phyloP scores from a whole-genome alignment of 495 filamentous ascomycete species.

The Podospora appendiculata region DNA sequence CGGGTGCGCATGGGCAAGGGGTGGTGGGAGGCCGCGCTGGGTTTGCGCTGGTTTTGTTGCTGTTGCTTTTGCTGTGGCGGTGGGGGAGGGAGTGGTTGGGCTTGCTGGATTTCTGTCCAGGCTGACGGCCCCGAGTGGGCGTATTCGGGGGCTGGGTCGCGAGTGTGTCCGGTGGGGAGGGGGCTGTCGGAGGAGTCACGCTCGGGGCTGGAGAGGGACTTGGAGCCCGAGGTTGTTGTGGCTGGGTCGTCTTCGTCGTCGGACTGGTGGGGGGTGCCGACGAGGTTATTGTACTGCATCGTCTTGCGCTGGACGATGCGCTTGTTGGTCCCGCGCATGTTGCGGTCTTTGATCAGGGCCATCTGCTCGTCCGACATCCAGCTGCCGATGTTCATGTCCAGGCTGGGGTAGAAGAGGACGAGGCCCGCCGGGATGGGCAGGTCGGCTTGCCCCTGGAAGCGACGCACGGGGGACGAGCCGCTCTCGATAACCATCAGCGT shows the following conservation, averaged over 20 bases:
- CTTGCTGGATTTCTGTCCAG: constrained; percentile 21
- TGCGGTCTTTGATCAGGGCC: constrained; percentile 80
- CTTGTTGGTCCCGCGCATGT: constrained; percentile 66
- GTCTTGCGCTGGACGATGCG: constrained; percentile 71
- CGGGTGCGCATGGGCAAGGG: constrained; percentile 72
- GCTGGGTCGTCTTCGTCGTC: constrained; percentile 48
- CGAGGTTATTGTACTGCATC: constrained; percentile 48
- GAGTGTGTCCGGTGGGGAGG: background rate
- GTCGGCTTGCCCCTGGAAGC: constrained; percentile 48
- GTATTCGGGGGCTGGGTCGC: constrained; percentile 34
- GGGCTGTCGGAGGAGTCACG: too few relatives aligned
- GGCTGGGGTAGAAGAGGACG: constrained; percentile 76
- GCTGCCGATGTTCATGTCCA: constrained; percentile 96
- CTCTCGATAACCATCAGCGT: constrained; percentile 83
- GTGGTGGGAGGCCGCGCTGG: constrained; percentile 31
- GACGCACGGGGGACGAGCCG: constrained; percentile 44
- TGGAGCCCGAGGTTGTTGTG: constrained; percentile 2
- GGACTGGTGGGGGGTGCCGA: constrained; percentile 59
- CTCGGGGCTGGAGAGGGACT: background rate
- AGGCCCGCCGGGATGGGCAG: constrained; percentile 76
- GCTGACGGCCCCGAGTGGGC: constrained; percentile 31
- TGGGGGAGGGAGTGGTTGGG: background rate
- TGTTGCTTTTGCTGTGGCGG: constrained; percentile 5
- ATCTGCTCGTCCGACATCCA: constrained; percentile 99
- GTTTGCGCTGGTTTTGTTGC: constrained; percentile 1